Evolutionary conservation across 306 rosid genomes (phyloP).

Genomic region (Benincasa hispida): DNA sequence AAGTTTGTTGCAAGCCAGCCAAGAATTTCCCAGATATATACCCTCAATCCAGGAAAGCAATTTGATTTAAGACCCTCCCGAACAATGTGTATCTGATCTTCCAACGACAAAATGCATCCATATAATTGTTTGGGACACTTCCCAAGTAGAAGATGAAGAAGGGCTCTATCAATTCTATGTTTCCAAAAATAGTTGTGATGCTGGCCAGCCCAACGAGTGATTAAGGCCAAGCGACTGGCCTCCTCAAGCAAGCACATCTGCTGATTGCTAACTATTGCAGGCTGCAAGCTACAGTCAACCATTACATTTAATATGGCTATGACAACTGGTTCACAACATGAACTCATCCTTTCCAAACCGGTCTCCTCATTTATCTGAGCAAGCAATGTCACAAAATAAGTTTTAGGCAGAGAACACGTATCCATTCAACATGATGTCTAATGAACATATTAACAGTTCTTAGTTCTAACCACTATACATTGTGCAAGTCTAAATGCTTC

Average conservation of each 20-base stretch:
- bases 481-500: constrained; percentile 75
- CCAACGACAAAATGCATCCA: constrained; percentile 29
- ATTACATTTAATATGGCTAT: constrained; percentile 54
- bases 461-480: constrained; percentile 44
- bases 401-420: background rate
- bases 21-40: constrained; percentile 70
- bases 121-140: constrained; percentile 25
- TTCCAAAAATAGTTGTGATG: constrained; percentile 76
- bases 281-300: constrained; percentile 23
- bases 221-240: constrained; percentile 68
- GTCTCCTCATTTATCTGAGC: constrained; percentile 48
- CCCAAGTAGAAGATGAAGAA: constrained; percentile 56
- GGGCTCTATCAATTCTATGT: constrained; percentile 50
- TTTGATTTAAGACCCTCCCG: constrained; percentile 35
- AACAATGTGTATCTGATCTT: constrained; percentile 41
- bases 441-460: constrained; percentile 2
- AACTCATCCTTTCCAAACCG: constrained; percentile 28
- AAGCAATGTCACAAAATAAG: constrained; percentile 15
- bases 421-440: background rate
- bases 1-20: constrained; percentile 68
- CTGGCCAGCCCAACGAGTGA: constrained; percentile 67
- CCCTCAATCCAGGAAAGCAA: constrained; percentile 37
- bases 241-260: constrained; percentile 39
- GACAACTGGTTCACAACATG: constrained; percentile 52
- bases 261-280: constrained; percentile 27